Percentiles rank a stretch among this genome's conserved stretches.
Evolutionary conservation across 2,329 filamentous ascomycete genomes (phyloP).

Genomic region (Pyrenochaeta sp.): DNA sequence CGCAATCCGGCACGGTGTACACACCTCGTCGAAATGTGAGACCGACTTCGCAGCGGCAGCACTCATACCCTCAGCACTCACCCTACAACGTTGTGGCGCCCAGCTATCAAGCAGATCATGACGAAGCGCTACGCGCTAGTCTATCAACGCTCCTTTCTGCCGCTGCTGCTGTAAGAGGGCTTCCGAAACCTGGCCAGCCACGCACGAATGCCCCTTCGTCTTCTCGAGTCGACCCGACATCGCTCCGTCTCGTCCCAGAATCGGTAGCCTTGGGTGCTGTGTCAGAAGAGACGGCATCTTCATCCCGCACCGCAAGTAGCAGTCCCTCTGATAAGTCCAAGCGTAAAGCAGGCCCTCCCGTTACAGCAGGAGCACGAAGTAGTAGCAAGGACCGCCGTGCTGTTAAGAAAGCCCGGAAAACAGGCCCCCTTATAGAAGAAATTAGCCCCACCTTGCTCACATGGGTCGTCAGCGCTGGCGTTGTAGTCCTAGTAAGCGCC

Average conservation of each 20-base stretch:
- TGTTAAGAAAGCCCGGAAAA: slow-evolving; percentile 54
- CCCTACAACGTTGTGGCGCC: slow-evolving; percentile 76
- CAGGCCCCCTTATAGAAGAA: slow-evolving; percentile 46
- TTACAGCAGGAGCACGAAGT: slow-evolving; percentile 43
- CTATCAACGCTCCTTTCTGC: slow-evolving; percentile 96
- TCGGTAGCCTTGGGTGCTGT: slow-evolving; percentile 64
- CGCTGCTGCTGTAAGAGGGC: slow-evolving; percentile 84
- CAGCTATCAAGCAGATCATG: slow-evolving; percentile 84
- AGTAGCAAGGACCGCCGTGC: slow-evolving; percentile 56
- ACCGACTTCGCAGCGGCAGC: slow-evolving; percentile 47
- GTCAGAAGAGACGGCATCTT: slow-evolving; percentile 35
- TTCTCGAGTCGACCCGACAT: slow-evolving; percentile 58
- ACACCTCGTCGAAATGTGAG: slow-evolving; percentile 50
- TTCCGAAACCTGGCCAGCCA: slow-evolving; percentile 68
- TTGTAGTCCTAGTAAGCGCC: slow-evolving; percentile 70
- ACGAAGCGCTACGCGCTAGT: slow-evolving; percentile 89
- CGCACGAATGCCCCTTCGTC: slow-evolving; percentile 44
- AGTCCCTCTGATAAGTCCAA: slow-evolving; percentile 52
- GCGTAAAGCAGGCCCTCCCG: slow-evolving; percentile 53
- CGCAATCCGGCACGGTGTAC: slow-evolving; percentile 58
- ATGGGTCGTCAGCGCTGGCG: slow-evolving; percentile 71
- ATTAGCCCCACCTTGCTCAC: slow-evolving; percentile 69
- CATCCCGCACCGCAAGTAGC: slow-evolving; percentile 37
- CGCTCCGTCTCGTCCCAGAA: slow-evolving; percentile 68
- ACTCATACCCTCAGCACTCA: slow-evolving; percentile 59